Evolutionary conservation across 257 asterid species (phyloP).

Genomic region (Cordia subcordata): DNA sequence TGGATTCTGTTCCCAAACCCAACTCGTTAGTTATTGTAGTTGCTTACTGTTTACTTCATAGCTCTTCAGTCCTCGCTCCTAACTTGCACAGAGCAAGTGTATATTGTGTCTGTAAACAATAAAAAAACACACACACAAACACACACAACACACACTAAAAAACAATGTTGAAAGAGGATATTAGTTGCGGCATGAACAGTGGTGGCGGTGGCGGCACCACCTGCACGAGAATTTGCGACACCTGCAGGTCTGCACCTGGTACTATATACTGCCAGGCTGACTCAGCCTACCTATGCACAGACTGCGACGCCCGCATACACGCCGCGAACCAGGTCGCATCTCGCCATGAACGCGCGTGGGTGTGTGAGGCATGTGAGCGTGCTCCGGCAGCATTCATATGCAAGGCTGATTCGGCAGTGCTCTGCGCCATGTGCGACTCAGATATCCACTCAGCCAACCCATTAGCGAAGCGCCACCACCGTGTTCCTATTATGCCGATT

Average conservation of each 20-base stretch:
- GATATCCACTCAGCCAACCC: conserved; percentile 85
- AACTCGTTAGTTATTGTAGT: no score
- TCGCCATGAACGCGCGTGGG: conserved; percentile 48
- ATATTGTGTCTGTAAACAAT: no score
- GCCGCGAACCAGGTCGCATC: conserved; percentile 25
- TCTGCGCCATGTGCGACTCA: conserved; percentile 65
- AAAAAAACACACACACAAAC: no score
- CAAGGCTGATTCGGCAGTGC: conserved; percentile 80
- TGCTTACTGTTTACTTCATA: no score
- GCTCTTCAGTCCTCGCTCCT: no score
- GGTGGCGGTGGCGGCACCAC: conserved; percentile 4
- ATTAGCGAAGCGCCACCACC: conserved; percentile 81
- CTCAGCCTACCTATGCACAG: conserved; percentile 48
- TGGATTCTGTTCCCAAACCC: no score
- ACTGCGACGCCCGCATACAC: conserved; percentile 55
- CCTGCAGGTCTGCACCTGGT: conserved; percentile 44
- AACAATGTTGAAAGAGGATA: conserved; percentile 34
- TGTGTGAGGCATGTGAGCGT: conserved; percentile 57
- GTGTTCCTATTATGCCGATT: conserved; percentile 51
- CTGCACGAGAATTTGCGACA: conserved; percentile 51
- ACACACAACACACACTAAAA: no score
- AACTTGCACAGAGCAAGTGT: no score
- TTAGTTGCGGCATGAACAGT: no score
- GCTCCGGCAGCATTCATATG: conserved; percentile 69
- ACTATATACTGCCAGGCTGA: conserved; percentile 57